Evolutionary conservation across 352 stramenopile genomes (phyloP).

Genomic region (Sclerospora graminicola): DNA sequence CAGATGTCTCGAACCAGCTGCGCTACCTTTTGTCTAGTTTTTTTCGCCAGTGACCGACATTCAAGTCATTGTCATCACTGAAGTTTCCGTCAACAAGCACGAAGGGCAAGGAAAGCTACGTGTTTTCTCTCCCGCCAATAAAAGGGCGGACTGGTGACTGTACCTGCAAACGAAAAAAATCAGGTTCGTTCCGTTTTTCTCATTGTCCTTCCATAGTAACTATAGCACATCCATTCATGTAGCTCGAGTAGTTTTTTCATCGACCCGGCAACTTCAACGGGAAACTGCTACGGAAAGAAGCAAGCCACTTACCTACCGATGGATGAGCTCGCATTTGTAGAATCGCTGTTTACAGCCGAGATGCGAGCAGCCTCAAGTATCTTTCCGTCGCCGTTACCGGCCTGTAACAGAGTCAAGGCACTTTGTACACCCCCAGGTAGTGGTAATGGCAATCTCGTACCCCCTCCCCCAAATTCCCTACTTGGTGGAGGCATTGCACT

Average conservation of each 20-base stretch:
- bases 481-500: conserved; percentile 20
- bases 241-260: conserved; percentile 4
- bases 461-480: conserved; percentile 22
- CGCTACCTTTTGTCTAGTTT: background rate
- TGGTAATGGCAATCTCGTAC: conserved; percentile 8
- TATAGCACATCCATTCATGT: background rate
- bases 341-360: conserved; percentile 48
- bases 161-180: conserved; percentile 5
- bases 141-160: too few relatives aligned
- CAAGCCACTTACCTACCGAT: conserved; percentile 10
- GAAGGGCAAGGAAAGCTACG: background rate
- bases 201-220: conserved; percentile 2
- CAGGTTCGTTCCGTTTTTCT: conserved; percentile 6
- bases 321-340: conserved; percentile 60
- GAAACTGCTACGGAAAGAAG: conserved; percentile 1
- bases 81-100: background rate
- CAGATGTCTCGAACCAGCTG: conserved; percentile 6
- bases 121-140: background rate
- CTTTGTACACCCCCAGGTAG: conserved; percentile 5
- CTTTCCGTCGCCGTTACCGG: conserved; percentile 6
- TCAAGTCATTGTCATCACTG: background rate
- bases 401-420: conserved; percentile 16
- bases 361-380: conserved; percentile 22
- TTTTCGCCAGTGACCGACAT: background rate
- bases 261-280: conserved; percentile 17